Evolutionary conservation across 306 rosid genomes (phyloP).

Genomic region (Adenanthera pavonina): DNA sequence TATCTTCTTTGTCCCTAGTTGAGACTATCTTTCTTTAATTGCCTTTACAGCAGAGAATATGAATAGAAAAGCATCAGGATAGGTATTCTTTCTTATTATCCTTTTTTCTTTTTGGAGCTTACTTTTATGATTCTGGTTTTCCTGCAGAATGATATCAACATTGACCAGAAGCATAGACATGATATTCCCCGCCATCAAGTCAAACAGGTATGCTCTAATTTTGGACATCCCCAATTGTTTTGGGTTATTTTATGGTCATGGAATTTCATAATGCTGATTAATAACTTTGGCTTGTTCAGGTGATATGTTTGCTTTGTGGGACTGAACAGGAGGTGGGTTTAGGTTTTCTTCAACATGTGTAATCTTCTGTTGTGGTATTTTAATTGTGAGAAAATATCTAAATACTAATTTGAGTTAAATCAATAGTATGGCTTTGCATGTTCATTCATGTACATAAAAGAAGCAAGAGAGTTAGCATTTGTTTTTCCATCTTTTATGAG

Average conservation of each 20-base stretch:
- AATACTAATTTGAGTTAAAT: neutral
- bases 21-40: conserved; percentile 22
- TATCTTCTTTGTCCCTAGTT: neutral
- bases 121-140: neutral
- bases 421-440: neutral
- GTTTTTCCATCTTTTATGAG: conserved; percentile 10
- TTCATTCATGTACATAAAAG: neutral
- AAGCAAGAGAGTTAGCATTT: neutral
- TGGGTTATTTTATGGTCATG: conserved; percentile 6
- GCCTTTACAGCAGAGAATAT: neutral
- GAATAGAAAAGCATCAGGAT: neutral
- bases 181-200: conserved; percentile 82
- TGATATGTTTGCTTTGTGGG: conserved; percentile 81
- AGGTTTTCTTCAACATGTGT: conserved; percentile 20
- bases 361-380: neutral
- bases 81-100: neutral
- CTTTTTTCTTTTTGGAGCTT: conserved; percentile 1
- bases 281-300: conserved; percentile 48
- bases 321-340: conserved; percentile 84
- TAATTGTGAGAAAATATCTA: neutral
- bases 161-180: conserved; percentile 73
- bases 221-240: neutral
- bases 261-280: conserved; percentile 35
- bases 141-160: conserved; percentile 63
- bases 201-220: conserved; percentile 48